Percentiles rank a stretch among this genome's conserved stretches.
Conservation (phyloP, 257 asterid genomes). For the Anisodus acutangulus region DNA sequence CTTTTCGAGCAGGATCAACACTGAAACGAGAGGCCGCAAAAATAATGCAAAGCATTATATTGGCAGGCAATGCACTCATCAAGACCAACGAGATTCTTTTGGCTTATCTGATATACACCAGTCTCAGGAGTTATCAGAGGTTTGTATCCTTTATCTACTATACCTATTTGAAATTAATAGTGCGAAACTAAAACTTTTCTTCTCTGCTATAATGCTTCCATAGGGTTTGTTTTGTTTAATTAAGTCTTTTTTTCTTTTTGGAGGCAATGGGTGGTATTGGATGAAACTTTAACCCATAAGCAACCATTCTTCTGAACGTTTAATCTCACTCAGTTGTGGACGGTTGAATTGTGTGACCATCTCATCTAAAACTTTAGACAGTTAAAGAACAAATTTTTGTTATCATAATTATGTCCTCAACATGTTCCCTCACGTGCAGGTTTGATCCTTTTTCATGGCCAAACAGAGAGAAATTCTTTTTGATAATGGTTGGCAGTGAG, state of each 20-base stretch:
- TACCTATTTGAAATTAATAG: neutral
- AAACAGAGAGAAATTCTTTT: neutral
- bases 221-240: neutral
- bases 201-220: too few species aligned
- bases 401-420: neutral
- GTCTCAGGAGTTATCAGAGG: conserved; percentile 21
- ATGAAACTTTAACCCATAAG: neutral
- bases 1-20: conserved; percentile 27
- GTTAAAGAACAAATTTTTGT: neutral
- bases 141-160: conserved; percentile 19
- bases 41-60: neutral
- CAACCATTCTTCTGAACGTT: neutral
- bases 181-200: neutral
- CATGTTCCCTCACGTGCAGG: neutral
- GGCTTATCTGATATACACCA: conserved; percentile 11
- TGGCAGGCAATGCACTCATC: conserved; percentile 6
- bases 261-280: neutral
- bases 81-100: neutral
- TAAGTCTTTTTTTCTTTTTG: neutral
- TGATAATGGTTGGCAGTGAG: neutral
- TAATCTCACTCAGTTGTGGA: neutral
- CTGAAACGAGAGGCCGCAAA: neutral
- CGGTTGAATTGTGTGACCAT: neutral
- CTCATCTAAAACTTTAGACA: neutral
- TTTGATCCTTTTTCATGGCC: neutral